Conservation (phyloP, 129 eudicot genomes). For the Artemisia argyi region DNA sequence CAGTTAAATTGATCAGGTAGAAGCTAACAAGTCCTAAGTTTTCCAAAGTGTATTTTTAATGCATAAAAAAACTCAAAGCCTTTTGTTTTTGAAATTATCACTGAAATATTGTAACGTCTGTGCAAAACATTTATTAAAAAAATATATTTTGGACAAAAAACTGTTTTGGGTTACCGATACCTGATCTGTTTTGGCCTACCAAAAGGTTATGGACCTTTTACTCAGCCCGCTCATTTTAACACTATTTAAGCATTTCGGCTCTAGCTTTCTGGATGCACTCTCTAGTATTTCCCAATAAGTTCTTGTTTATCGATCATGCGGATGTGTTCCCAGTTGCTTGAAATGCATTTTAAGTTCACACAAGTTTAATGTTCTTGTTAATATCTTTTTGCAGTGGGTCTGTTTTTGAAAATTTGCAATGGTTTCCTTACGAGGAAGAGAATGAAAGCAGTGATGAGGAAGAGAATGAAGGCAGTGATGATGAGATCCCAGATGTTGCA, state of each 20-base stretch:
- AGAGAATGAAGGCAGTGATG: background rate
- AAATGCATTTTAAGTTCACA: too few relatives aligned
- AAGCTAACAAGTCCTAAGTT: background rate
- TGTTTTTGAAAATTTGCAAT: too few relatives aligned
- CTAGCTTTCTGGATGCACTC: slow-evolving; percentile 1
- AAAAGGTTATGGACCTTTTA: background rate
- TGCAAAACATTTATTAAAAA: background rate
- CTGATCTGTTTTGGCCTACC: background rate
- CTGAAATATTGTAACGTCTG: background rate
- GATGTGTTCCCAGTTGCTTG: background rate
- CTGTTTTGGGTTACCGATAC: background rate
- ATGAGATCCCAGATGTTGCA: background rate
- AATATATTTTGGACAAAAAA: background rate
- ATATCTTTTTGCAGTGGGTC: too few relatives aligned
- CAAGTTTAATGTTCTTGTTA: too few relatives aligned
- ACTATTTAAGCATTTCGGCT: background rate
- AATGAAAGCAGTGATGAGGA: too few relatives aligned
- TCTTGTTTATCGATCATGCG: background rate
- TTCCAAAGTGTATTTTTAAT: background rate
- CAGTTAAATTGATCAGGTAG: background rate
- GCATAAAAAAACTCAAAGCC: background rate
- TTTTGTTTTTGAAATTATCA: background rate
- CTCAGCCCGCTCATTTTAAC: background rate
- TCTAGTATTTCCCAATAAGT: background rate
- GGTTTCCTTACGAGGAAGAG: too few relatives aligned